phyloP scores from a whole-genome alignment of 1,139 yeast genomes.

The Meyerozyma guilliermondii region DNA sequence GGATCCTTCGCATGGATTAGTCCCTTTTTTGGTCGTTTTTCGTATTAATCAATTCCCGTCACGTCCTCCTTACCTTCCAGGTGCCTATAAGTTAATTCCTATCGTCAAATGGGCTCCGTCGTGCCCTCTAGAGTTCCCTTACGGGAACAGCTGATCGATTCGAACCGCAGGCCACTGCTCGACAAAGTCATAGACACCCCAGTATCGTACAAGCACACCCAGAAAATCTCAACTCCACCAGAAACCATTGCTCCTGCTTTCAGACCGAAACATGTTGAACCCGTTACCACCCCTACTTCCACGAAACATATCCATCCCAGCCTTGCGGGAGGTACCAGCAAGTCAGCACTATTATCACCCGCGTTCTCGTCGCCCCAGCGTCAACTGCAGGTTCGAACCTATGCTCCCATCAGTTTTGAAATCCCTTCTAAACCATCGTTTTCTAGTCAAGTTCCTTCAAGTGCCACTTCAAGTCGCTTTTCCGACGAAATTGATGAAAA shows the following conservation, averaged over 20 bases:
- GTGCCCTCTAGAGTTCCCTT: slow-evolving; percentile 13
- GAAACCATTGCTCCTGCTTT: slow-evolving; percentile 14
- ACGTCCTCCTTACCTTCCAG: not conserved
- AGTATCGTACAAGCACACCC: slow-evolving; percentile 9
- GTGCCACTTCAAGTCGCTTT: slow-evolving; percentile 12
- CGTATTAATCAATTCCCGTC: not conserved
- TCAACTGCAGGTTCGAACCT: slow-evolving; percentile 3
- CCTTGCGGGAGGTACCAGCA: slow-evolving; percentile 4
- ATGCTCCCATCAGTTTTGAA: slow-evolving; percentile 2
- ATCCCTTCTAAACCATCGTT: slow-evolving; percentile 15
- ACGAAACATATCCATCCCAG: slow-evolving; percentile 18
- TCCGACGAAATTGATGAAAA: slow-evolving; percentile 8
- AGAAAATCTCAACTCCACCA: slow-evolving; percentile 35
- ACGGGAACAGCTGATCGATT: slow-evolving; percentile 11
- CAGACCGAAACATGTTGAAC: slow-evolving; percentile 6
- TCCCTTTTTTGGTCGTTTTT: not conserved
- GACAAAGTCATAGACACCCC: slow-evolving; percentile 15
- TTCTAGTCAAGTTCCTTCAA: slow-evolving; percentile 9
- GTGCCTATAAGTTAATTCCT: not conserved
- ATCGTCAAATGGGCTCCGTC: not conserved
- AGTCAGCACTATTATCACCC: slow-evolving; percentile 34
- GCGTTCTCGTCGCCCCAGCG: slow-evolving; percentile 46
- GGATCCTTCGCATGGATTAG: not conserved
- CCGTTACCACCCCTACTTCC: slow-evolving; percentile 7
- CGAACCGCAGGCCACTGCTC: not conserved